These are phyloP conservation scores for Aulographum hederae DNA, from an alignment of 2,329 filamentous ascomycete species.

Conservation along the genomic window DNA sequence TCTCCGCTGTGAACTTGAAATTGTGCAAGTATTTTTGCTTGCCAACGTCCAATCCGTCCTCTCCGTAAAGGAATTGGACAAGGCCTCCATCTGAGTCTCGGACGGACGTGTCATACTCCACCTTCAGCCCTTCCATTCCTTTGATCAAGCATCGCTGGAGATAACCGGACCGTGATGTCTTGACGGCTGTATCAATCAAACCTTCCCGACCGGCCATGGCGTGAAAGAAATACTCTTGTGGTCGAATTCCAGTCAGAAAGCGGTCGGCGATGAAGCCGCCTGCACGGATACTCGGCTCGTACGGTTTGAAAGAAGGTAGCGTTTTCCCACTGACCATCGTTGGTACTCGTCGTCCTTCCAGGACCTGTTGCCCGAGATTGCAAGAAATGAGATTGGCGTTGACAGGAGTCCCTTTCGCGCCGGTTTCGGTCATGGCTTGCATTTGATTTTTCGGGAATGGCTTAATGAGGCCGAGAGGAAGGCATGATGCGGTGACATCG, in stretches of 20 bases:
- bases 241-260: constrained; percentile 93
- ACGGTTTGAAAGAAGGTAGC: constrained; percentile 81
- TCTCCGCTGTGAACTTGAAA: constrained; percentile 79
- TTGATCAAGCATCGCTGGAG: constrained; percentile 95
- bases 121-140: constrained; percentile 87
- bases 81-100: constrained; percentile 85
- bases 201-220: constrained; percentile 98
- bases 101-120: constrained; percentile 86
- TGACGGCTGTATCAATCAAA: constrained; percentile 96
- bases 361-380: constrained; percentile 87
- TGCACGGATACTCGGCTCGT: constrained; percentile 73
- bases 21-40: constrained; percentile 85
- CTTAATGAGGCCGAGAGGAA: constrained; percentile 72
- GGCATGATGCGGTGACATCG: constrained; percentile 56
- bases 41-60: constrained; percentile 85
- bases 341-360: constrained; percentile 87
- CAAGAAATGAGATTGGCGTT: constrained; percentile 97
- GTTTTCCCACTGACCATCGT: constrained; percentile 97
- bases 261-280: constrained; percentile 89
- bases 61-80: constrained; percentile 90
- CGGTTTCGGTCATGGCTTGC: constrained; percentile 96
- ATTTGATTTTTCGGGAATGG: constrained; percentile 94
- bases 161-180: constrained; percentile 93
- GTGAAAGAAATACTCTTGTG: constrained; percentile 98
- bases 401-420: constrained; percentile 81